Percentiles rank a stretch among this genome's conserved stretches.
Conservation (phyloP, 345 rosid species). For the Excoecaria cochinchinensis region DNA sequence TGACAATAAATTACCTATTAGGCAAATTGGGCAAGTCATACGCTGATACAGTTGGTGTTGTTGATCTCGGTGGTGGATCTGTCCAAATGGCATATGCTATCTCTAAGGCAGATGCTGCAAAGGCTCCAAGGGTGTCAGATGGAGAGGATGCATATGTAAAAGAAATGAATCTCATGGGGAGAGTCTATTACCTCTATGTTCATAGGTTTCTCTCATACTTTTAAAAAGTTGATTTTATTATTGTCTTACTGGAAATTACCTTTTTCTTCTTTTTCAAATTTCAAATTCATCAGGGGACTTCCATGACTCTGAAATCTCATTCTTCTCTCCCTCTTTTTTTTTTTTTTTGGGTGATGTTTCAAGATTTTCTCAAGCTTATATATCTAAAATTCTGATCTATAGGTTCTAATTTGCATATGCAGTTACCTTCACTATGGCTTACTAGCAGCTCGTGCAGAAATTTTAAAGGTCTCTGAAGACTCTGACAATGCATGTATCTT, state of each 20-base stretch:
- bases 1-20: slow-evolving; percentile 83
- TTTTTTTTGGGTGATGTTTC: neutral
- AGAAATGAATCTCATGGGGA: slow-evolving; percentile 75
- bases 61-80: slow-evolving; percentile 99
- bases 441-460: slow-evolving; percentile 95
- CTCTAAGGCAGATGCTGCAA: slow-evolving; percentile 72
- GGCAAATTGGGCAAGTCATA: slow-evolving; percentile 76
- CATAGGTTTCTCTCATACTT: slow-evolving; percentile 60
- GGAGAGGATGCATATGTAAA: slow-evolving; percentile 83
- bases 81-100: slow-evolving; percentile 99
- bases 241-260: neutral
- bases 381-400: slow-evolving; percentile 18
- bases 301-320: neutral
- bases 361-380: neutral
- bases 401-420: slow-evolving; percentile 28
- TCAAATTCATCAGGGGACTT: neutral
- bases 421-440: slow-evolving; percentile 95
- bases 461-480: slow-evolving; percentile 64
- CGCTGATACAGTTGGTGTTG: slow-evolving; percentile 83
- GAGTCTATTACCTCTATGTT: slow-evolving; percentile 82
- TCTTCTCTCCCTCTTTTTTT: too few relatives aligned
- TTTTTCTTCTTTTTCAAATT: neutral
- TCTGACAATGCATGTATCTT: slow-evolving; percentile 76
- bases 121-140: slow-evolving; percentile 55
- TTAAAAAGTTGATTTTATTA: slow-evolving; percentile 9